Conservation (phyloP, 345 rosid species). For the Salix caprea region DNA sequence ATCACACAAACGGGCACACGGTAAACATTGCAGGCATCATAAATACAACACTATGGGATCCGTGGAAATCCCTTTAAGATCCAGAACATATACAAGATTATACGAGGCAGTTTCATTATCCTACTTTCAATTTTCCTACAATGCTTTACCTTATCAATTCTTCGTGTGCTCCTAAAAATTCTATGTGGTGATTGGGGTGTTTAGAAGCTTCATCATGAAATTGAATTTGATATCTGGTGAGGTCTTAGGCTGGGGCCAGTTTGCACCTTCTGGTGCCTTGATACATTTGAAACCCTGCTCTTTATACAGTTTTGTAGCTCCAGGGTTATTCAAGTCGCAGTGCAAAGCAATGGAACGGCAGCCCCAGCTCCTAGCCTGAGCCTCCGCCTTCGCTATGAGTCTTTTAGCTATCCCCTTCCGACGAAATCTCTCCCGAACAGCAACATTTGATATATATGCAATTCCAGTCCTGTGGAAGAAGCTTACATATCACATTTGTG, state of each 20-base stretch:
- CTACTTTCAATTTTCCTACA: slow-evolving; percentile 5
- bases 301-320: slow-evolving; percentile 69
- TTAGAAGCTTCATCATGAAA: slow-evolving; percentile 93
- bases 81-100: neutral
- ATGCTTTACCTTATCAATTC: neutral
- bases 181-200: slow-evolving; percentile 25
- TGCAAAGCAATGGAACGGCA: slow-evolving; percentile 81
- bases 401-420: slow-evolving; percentile 82
- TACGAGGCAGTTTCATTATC: slow-evolving; percentile 3
- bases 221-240: slow-evolving; percentile 56
- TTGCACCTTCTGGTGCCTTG: slow-evolving; percentile 74
- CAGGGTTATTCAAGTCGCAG: slow-evolving; percentile 66
- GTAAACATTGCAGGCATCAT: neutral
- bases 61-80: neutral
- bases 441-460: slow-evolving; percentile 89
- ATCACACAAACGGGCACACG: neutral
- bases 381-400: slow-evolving; percentile 78
- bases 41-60: too few relatives aligned
- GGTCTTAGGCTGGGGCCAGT: slow-evolving; percentile 74
- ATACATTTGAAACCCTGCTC: slow-evolving; percentile 68
- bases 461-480: slow-evolving; percentile 61
- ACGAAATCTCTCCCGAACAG: slow-evolving; percentile 68
- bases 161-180: neutral
- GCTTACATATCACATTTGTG: neutral
- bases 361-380: slow-evolving; percentile 80